Base-by-base conservation (phyloP, 202 grass and related monocot species). In the Brachypodium distachyon region DNA sequence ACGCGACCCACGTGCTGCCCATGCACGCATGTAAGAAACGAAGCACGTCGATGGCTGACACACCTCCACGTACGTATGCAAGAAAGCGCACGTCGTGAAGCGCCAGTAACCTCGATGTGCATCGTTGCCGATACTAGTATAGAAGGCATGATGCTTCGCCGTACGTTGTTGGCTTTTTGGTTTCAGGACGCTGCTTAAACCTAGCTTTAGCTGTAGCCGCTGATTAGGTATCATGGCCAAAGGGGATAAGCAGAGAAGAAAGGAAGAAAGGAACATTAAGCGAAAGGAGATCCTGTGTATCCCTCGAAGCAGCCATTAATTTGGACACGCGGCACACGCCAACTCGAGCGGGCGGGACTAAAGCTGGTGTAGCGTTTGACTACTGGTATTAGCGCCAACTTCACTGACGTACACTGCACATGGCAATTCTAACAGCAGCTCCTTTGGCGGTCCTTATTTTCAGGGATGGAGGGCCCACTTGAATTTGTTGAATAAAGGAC, bases 41-140 rank as follows among this genome's bases (percentile, higher is more conserved):
- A 16, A 27, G 42, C 51, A 68, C 29, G 33, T 12, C 34, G 63
- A 17, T 14, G 29, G 16, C 40, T 87, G 80, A 74, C 67, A 83
- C 85, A 78, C 28, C 42, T 37, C 67, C 85, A 87, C 85, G 60
- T 67, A 74, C 14, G n/a, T n/a, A n/a, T n/a, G n/a, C n/a, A n/a
- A n/a, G n/a, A 87, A 67, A 79, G 73, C 33, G 18, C 27, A 22
- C n/a, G 16, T 40, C 23, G 26, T 9, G 25, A 44, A 14, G 60
- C 38, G 57, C 58, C 50, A 1, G 60, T 32, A 62, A 43, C 64
- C 72, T 40, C 47, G 72, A 61, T 42, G 29, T 53, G 10, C 22
- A 14, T 51, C 46, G 21, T 40, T 82, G 63, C 64, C 57, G 4
- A 71, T 70, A 71, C 72, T 77, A 76, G 70, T 60, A 70, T 39